Conservation (phyloP, 495 filamentous ascomycete species). For the Tuber magnatum region DNA sequence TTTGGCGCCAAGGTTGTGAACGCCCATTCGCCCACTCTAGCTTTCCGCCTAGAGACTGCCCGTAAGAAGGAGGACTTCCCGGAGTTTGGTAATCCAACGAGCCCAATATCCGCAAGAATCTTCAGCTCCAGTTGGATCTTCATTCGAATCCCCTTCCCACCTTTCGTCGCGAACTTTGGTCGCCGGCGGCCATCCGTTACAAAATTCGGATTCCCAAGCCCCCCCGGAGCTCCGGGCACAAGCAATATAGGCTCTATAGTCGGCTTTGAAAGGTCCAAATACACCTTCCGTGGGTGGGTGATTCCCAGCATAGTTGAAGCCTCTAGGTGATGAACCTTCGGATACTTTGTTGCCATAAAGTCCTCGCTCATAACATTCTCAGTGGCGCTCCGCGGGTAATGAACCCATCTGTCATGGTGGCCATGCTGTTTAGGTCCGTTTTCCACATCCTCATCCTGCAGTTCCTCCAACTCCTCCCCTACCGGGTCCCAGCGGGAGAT, state of each 20-base stretch:
- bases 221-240: constrained; percentile 81
- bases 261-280: constrained; percentile 71
- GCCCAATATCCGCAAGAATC: constrained; percentile 84
- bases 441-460: constrained; percentile 42
- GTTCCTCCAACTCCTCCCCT: constrained; percentile 50
- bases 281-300: constrained; percentile 52
- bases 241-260: constrained; percentile 81
- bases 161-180: constrained; percentile 82
- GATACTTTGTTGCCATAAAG: constrained; percentile 34
- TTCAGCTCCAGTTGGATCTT: constrained; percentile 87
- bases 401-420: constrained; percentile 66
- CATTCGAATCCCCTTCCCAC: constrained; percentile 68
- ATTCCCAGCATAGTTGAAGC: constrained; percentile 41
- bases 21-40: constrained; percentile 88
- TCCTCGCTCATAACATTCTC: constrained; percentile 30
- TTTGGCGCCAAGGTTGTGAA: constrained; percentile 93
- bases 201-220: constrained; percentile 90
- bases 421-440: constrained; percentile 35
- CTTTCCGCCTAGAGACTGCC: constrained; percentile 72
- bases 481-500: constrained; percentile 69
- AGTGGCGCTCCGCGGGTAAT: constrained; percentile 57
- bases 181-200: constrained; percentile 58
- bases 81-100: constrained; percentile 92
- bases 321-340: constrained; percentile 33
- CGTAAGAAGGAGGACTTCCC: constrained; percentile 91